A percentile compares a stretch with the other conserved stretches of the same genome.
Conservation (phyloP, 2,329 filamentous ascomycete species). For the Sporothrix humicola region DNA sequence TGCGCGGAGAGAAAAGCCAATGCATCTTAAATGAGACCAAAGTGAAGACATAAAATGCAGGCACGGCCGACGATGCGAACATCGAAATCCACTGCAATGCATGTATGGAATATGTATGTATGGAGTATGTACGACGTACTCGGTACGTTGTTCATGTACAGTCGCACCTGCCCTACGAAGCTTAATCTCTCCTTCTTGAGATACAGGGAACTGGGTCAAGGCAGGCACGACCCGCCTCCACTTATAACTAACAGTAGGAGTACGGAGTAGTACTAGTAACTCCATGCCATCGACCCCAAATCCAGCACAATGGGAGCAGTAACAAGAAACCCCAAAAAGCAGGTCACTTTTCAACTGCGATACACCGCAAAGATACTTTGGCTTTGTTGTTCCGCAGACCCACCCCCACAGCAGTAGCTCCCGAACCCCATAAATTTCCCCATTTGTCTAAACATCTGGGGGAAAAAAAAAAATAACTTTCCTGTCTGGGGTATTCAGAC, state of each 20-base stretch:
- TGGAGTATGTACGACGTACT: too few relatives aligned
- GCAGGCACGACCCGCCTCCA: not conserved
- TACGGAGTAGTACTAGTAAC: too few relatives aligned
- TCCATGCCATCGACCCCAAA: too few relatives aligned
- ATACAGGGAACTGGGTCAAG: not conserved
- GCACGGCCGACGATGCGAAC: not conserved
- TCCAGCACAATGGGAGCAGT: not conserved
- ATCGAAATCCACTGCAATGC: too few relatives aligned
- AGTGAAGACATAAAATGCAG: not conserved
- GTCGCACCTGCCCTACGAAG: not conserved
- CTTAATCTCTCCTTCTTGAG: not conserved
- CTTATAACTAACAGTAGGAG: not conserved
- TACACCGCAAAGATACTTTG: not conserved
- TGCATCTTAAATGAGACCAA: not conserved
- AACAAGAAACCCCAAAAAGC: not conserved
- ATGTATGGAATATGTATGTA: too few relatives aligned
- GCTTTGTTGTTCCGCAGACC: not conserved
- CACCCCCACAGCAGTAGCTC: not conserved
- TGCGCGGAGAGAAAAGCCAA: too few relatives aligned
- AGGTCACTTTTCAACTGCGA: not conserved
- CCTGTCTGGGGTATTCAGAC: too few relatives aligned
- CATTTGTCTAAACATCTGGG: not conserved
- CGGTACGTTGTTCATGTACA: too few relatives aligned
- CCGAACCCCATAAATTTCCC: not conserved
- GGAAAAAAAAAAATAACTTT: too few relatives aligned